Base-by-base conservation (phyloP, 192 early-diverging fungal species). In the Coemansia sp. region DNA sequence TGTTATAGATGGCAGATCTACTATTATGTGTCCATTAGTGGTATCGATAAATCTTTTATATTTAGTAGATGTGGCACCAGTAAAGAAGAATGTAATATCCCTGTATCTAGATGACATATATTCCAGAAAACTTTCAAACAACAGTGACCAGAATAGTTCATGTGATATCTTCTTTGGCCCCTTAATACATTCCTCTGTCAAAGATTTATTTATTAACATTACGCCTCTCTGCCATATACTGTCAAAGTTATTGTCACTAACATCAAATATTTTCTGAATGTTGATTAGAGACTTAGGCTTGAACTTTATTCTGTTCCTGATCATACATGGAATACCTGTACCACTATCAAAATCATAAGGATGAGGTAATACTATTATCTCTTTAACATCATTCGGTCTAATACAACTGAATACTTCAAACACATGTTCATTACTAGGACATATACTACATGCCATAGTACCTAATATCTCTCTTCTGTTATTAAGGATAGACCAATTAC, bases 401-500 rank as follows among this genome's bases (percentile, higher is more conserved):
- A 39, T 39, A 39, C 37, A 39, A 5, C 37, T 39, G 37, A 39
- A 39, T n/a, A 39, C 18, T 5, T 39, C 37, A 39, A 39, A n/a
- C 37, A 39, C 5, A 5, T 39, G 8, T 5, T n/a, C 5, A 39
- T 5, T 39, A 39, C 7, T 5, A 5, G 37, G 37, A 5, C 10
- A 39, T 39, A 39, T n/a, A 39, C n/a, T n/a, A n/a, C n/a, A n/a
- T n/a, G n/a, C n/a, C n/a, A 10, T 5, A 5, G n/a, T 17, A 39
- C n/a, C 5, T 17, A 39, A 15, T 15, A 9, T 39, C 5, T 39
- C 37, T n/a, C 37, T 39, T 39, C 37, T 39, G 4, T 10, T 17
- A 5, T 39, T 39, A 9, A 39, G n/a, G 15, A 39, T 15, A 39
- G 37, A 39, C n/a, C n/a, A 39, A 39, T 5, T 39, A 39, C 4